Evolutionary conservation across 768 basidiomycete genomes (phyloP).

Genomic region (Russula olivacea): DNA sequence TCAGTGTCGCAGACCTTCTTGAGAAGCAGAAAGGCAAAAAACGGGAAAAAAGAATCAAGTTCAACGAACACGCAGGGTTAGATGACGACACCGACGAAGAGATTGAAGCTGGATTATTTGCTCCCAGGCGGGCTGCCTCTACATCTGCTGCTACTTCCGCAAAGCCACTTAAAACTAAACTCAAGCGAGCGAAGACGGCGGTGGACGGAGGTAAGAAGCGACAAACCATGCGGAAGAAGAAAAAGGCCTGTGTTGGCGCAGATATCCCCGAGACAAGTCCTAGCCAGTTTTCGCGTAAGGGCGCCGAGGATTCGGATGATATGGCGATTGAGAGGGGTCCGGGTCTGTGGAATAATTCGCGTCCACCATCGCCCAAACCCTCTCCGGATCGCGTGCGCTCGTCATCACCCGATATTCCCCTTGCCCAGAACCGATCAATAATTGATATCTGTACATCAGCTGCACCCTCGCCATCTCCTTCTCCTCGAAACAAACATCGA

Average conservation of each 20-base stretch:
- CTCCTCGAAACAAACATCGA: background rate
- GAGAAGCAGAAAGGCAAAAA: constrained; percentile 44
- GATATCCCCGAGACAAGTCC: constrained; percentile 28
- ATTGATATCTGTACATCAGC: constrained; percentile 24
- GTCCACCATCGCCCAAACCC: constrained; percentile 4
- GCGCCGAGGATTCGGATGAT: constrained; percentile 50
- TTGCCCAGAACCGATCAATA: constrained; percentile 18
- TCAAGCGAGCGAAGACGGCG: constrained; percentile 39
- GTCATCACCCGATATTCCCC: constrained; percentile 25
- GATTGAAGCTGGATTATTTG: constrained; percentile 50
- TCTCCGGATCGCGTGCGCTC: constrained; percentile 12
- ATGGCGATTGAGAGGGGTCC: constrained; percentile 47
- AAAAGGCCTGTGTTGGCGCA: constrained; percentile 29
- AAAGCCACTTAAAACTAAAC: constrained; percentile 33
- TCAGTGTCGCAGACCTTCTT: constrained; percentile 58
- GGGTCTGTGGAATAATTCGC: constrained; percentile 30
- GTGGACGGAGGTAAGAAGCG: constrained; percentile 33
- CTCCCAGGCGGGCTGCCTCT: constrained; percentile 47
- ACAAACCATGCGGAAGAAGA: constrained; percentile 18
- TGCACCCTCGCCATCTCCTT: constrained; percentile 16
- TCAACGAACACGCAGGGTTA: constrained; percentile 46
- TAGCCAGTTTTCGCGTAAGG: constrained; percentile 43
- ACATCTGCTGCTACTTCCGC: constrained; percentile 40
- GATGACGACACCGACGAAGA: constrained; percentile 68
- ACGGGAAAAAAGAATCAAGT: constrained; percentile 36